Evolutionary conservation across 106 monocot species (phyloP).

Genomic region (Platanthera guangdongensis): DNA sequence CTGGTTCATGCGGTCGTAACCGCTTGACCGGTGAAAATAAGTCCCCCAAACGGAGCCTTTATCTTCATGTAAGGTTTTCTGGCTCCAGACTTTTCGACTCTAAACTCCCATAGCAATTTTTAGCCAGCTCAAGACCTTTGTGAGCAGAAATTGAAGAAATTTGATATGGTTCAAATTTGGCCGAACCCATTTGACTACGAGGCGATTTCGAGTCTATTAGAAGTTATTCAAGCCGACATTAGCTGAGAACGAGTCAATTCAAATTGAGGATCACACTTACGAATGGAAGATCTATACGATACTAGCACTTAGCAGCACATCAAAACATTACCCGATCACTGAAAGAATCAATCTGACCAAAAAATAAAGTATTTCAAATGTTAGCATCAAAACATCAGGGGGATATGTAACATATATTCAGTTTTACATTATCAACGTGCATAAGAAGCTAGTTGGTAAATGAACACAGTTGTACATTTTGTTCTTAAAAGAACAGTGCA

Average conservation of each 20-base stretch:
- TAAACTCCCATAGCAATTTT: too few species aligned
- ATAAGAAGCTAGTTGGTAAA: background rate
- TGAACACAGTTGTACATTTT: background rate
- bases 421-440: background rate
- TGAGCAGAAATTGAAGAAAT: too few species aligned
- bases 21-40: too few species aligned
- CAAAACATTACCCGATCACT: background rate
- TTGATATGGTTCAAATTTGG: too few species aligned
- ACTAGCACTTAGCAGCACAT: background rate
- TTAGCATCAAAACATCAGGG: background rate
- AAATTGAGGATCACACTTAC: background rate
- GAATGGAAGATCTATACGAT: too few species aligned
- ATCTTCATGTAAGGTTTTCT: too few species aligned
- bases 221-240: background rate
- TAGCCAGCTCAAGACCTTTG: too few species aligned
- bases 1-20: too few species aligned
- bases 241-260: background rate
- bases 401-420: background rate
- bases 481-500: background rate
- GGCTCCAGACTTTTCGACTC: too few species aligned
- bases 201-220: background rate
- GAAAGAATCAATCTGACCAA: background rate
- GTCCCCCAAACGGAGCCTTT: too few species aligned
- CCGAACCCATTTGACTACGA: too few species aligned
- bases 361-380: background rate